A percentile compares a stretch with the other conserved stretches of the same genome.
These are phyloP conservation scores for Myxozyma geophila DNA, from an alignment of 805 yeast genomes.

Conservation along the genomic window DNA sequence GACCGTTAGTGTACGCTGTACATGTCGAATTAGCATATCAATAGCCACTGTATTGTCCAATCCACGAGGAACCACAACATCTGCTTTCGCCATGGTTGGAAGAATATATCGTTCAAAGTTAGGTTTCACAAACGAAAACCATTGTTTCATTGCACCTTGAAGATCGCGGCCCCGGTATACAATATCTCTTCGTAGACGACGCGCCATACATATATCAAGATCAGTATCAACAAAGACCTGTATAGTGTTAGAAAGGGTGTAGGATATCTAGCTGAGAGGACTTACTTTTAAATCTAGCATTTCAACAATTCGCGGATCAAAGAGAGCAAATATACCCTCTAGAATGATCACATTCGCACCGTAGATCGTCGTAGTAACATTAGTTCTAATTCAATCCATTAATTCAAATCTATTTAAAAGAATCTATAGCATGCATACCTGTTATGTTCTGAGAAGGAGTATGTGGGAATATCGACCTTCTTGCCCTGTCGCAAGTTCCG, in stretches of 20 bases:
- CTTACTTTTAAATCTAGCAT: conserved; percentile 79
- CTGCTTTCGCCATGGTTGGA: conserved; percentile 80
- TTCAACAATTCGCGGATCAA: conserved; percentile 67
- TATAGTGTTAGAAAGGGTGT: not conserved
- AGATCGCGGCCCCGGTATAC: conserved; percentile 84
- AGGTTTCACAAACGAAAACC: conserved; percentile 92
- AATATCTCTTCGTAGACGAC: conserved; percentile 86
- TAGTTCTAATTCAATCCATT: conserved; percentile 50
- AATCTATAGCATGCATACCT: conserved; percentile 27
- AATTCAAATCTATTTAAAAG: not conserved
- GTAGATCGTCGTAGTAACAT: conserved; percentile 72
- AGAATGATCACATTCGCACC: conserved; percentile 93
- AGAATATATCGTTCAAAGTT: conserved; percentile 75
- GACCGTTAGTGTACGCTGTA: conserved; percentile 66
- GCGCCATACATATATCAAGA: conserved; percentile 85
- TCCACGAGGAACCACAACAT: conserved; percentile 89
- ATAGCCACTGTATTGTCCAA: conserved; percentile 81
- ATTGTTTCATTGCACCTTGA: conserved; percentile 79
- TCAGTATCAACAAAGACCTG: conserved; percentile 83
- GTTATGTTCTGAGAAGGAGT: conserved; percentile 66
- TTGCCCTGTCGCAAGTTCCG: conserved; percentile 69
- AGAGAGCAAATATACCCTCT: conserved; percentile 88
- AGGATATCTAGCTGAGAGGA: too few relatives aligned
- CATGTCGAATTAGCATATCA: conserved; percentile 74
- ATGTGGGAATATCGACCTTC: conserved; percentile 66